Percentiles rank a stretch among this genome's conserved stretches.
These are phyloP conservation scores for Pyrus communis DNA, from an alignment of 306 rosid genomes.

Conservation along the genomic window DNA sequence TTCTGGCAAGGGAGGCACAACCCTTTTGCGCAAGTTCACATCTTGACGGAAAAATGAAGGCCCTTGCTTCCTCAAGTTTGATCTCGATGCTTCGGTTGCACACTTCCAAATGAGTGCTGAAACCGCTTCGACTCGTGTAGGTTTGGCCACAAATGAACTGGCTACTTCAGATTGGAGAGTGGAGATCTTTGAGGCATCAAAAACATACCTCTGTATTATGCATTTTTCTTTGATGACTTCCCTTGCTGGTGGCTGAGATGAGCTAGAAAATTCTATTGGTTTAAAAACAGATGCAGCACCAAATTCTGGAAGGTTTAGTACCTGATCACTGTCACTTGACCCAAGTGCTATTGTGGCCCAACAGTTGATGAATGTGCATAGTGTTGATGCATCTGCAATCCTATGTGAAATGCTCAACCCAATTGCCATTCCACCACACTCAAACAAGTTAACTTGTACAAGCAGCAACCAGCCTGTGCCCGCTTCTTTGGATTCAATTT, in stretches of 20 bases:
- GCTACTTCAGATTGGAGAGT: slow-evolving; percentile 25
- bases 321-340: background rate
- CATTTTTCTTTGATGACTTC: slow-evolving; percentile 10
- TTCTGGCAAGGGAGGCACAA: slow-evolving; percentile 1
- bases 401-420: background rate
- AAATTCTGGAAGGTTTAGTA: background rate
- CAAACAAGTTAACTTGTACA: slow-evolving; percentile 20
- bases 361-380: background rate
- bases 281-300: background rate
- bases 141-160: background rate
- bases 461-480: slow-evolving; percentile 15
- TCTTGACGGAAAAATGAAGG: slow-evolving; percentile 20
- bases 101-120: slow-evolving; percentile 28
- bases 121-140: slow-evolving; percentile 35
- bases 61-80: background rate
- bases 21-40: slow-evolving; percentile 26
- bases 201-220: slow-evolving; percentile 17
- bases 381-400: background rate
- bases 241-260: background rate
- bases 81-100: slow-evolving; percentile 9
- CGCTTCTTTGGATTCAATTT: background rate
- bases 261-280: background rate
- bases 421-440: background rate
- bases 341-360: background rate
- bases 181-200: slow-evolving; percentile 22